Conservation (phyloP, 805 yeast species). For the Candida piceae region DNA sequence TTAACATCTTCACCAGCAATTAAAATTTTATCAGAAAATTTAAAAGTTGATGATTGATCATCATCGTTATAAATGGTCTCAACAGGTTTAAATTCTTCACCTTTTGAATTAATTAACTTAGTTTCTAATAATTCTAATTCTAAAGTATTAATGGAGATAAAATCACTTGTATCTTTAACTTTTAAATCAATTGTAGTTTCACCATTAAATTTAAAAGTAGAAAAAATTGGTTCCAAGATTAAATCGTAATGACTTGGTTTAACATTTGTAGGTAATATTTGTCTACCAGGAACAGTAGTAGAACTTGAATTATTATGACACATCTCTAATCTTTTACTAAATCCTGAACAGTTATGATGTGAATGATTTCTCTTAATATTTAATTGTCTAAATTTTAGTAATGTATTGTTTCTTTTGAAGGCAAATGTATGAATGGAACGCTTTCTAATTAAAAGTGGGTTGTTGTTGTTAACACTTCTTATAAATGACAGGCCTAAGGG, state of each 20-base stretch:
- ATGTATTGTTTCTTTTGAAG: background rate
- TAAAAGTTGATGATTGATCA: conserved; percentile 61
- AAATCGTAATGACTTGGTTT: conserved; percentile 75
- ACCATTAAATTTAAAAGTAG: conserved; percentile 46
- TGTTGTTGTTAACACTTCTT: no score
- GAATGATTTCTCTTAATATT: conserved; percentile 2
- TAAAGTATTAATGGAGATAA: conserved; percentile 40
- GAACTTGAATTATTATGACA: conserved; percentile 9
- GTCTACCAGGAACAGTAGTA: conserved; percentile 20
- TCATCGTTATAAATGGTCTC: conserved; percentile 36
- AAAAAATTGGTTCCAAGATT: conserved; percentile 35
- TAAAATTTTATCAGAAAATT: conserved; percentile 40
- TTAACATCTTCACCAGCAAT: conserved; percentile 28
- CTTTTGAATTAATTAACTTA: conserved; percentile 11
- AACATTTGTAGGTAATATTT: conserved; percentile 43
- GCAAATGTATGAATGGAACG: no score
- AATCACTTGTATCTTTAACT: conserved; percentile 41
- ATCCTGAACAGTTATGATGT: conserved; percentile 13
- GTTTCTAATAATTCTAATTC: conserved; percentile 25
- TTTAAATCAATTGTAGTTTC: conserved; percentile 46
- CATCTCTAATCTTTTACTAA: conserved; percentile 9
- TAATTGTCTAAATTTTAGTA: background rate
- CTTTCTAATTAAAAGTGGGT: no score
- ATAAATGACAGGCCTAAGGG: no score
- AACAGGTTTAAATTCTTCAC: conserved; percentile 18